Conservation (phyloP, 1,284 basidiomycete genomes). For the Cutaneotrichosporon dermatis region DNA sequence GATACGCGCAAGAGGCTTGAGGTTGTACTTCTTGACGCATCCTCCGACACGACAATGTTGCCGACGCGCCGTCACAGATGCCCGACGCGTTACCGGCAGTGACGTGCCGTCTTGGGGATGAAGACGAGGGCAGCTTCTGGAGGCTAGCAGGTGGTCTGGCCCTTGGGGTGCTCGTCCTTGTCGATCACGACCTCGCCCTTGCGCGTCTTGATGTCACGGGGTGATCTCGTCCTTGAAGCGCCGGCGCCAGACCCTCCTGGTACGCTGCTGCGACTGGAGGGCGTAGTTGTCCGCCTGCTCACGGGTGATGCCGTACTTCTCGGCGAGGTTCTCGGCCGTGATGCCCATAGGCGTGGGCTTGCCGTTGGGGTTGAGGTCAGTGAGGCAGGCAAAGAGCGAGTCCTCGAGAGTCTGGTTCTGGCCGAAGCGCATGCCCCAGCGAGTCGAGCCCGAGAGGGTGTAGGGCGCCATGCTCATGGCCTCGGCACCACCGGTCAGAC, state of each 20-base stretch:
- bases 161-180: conserved; percentile 55
- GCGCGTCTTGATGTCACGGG: conserved; percentile 88
- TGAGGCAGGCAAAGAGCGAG: conserved; percentile 53
- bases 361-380: conserved; percentile 53
- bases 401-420: conserved; percentile 57
- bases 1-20: conserved; percentile 54
- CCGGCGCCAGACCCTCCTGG: conserved; percentile 53
- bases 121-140: conserved; percentile 53
- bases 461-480: conserved; percentile 55
- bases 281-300: conserved; percentile 56
- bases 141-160: conserved; percentile 51
- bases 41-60: conserved; percentile 55
- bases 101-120: conserved; percentile 54
- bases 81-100: conserved; percentile 56
- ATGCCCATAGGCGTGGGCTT: conserved; percentile 53
- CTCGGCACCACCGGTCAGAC: conserved; percentile 56
- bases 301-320: conserved; percentile 55
- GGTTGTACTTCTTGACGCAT: conserved; percentile 50
- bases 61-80: conserved; percentile 57
- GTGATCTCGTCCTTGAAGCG: conserved; percentile 68
- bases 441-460: conserved; percentile 48
- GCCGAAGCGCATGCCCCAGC: conserved; percentile 47
- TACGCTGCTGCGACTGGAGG: conserved; percentile 56
- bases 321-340: conserved; percentile 56
- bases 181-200: conserved; percentile 41